Evolutionary conservation across 2,329 filamentous ascomycete species (phyloP), one percentile per base, ranked within the genome.

Genomic region (Aspergillus spinulosporus): DNA sequence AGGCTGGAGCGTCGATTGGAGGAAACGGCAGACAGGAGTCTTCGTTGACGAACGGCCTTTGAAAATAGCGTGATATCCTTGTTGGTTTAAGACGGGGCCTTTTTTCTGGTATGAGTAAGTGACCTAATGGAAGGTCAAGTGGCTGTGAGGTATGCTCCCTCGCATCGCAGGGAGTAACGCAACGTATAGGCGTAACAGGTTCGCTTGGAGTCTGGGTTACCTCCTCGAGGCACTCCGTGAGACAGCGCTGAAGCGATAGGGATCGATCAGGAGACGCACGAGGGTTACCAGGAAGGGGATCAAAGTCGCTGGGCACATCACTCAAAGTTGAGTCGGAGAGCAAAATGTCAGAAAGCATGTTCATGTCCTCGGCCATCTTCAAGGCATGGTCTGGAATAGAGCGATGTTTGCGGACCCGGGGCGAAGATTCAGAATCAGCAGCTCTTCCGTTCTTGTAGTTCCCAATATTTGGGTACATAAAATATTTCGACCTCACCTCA

Each of bases 1-100:
- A 96, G 4, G 67, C 72, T 0, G 79, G 68, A 0, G 83, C 78
- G 5, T 81, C 79, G 34, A 92, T 82, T 0, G 86, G 82, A 0
- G 90, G 89, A 61, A 93, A 90, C 1, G 77, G 78, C 5, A 80
- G 75, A 58, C 74, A 78, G 4, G 81, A 82, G 7, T 75, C 61
- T 53, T 71, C 59, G 49, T 72, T 65, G 50, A 65, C 57, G 7
- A 64, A 65, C 12, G 64, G 63, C 48, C 59, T 63, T 2, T 72
- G 68, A 57, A 80, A 80, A 60, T 77, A 79, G 15, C 72, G 78
- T 2, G 77, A 80, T 46, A 67, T 65, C 52, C 68, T 75, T 7
- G 62, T 64, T 14, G 50, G 59, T 56, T 62, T 71, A 37, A 59
- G 49, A 32, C 60, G 62, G 32, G 57, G 34, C 8, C 46, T 29